Evolutionary conservation across 208 protist species (phyloP).

Genomic region (Trypanosoma platydactyli): DNA sequence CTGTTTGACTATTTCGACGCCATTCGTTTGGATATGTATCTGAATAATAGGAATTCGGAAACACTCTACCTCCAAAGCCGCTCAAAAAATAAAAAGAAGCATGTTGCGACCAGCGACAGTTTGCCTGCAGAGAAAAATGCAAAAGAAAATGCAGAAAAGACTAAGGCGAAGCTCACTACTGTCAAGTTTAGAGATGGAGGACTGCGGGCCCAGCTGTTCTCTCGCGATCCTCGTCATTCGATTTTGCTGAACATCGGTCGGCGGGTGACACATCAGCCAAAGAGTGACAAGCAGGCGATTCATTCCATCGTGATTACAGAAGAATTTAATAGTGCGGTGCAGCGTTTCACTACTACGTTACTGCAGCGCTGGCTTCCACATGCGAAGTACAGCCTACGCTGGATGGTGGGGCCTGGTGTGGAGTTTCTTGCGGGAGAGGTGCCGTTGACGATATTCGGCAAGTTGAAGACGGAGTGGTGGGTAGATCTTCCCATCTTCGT

Average conservation of each 20-base stretch:
- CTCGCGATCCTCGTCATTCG: constrained; percentile 15
- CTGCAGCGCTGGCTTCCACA: constrained; percentile 20
- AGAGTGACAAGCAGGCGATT: constrained; percentile 20
- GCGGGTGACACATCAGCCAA: neutral
- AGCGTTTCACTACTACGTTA: constrained; percentile 27
- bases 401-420: constrained; percentile 37
- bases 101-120: too few species aligned
- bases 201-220: constrained; percentile 1
- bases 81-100: too few species aligned
- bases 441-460: constrained; percentile 43
- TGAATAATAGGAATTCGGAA: constrained; percentile 31
- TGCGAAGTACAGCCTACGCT: constrained; percentile 30
- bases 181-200: constrained; percentile 7
- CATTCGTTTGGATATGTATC: constrained; percentile 27
- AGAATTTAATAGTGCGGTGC: constrained; percentile 43
- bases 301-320: constrained; percentile 27
- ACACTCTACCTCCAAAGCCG: too few species aligned
- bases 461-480: constrained; percentile 37
- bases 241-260: neutral
- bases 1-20: constrained; percentile 21
- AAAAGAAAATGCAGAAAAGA: too few species aligned
- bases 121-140: too few species aligned
- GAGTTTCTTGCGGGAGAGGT: constrained; percentile 26
- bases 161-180: neutral
- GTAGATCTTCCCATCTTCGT: constrained; percentile 41